phyloP scores from a whole-genome alignment of 2,329 filamentous ascomycete species.

The Alternaria infectoria region DNA sequence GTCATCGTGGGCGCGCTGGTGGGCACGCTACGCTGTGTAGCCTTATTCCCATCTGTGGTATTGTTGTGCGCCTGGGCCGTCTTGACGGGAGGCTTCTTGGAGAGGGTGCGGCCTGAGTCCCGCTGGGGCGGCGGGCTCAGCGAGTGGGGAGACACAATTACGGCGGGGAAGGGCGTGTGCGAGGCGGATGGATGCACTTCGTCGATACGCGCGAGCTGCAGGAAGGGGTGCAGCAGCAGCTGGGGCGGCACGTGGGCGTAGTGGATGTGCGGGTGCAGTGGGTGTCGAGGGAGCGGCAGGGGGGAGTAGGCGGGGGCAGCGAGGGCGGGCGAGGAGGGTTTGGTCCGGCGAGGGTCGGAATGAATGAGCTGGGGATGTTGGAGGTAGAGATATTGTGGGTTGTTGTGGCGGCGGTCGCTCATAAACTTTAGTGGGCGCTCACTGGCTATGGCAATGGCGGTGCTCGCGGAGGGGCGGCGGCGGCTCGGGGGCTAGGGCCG shows the following conservation, averaged over 20 bases:
- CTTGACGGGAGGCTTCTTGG: slow-evolving; percentile 39
- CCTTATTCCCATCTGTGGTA: slow-evolving; percentile 49
- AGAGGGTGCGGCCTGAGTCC: slow-evolving; percentile 36
- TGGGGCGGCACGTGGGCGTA: slow-evolving; percentile 23
- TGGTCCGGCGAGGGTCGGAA: slow-evolving; percentile 17
- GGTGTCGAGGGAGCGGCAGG: slow-evolving; percentile 1
- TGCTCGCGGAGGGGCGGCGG: slow-evolving; percentile 21
- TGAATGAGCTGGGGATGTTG: slow-evolving; percentile 26
- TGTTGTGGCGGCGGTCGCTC: slow-evolving; percentile 34
- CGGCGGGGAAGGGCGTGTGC: slow-evolving; percentile 36
- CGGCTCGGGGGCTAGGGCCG: slow-evolving; percentile 1
- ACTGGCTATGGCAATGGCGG: slow-evolving; percentile 11
- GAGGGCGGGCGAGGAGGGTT: slow-evolving; percentile 17
- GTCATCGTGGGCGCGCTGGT: slow-evolving; percentile 49
- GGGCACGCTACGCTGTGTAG: slow-evolving; percentile 38
- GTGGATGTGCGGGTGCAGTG: slow-evolving; percentile 15
- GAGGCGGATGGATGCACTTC: slow-evolving; percentile 28
- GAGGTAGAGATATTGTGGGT: slow-evolving; percentile 31
- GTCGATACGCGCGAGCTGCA: slow-evolving; percentile 40
- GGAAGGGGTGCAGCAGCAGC: slow-evolving; percentile 35
- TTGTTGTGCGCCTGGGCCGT: slow-evolving; percentile 35
- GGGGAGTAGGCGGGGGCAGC: slow-evolving; percentile 17
- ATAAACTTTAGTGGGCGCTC: slow-evolving; percentile 27
- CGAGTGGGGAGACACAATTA: slow-evolving; percentile 49
- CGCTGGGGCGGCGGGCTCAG: slow-evolving; percentile 42